phyloP scores from a whole-genome alignment of 306 rosid genomes.

The Oemleria cerasiformis region DNA sequence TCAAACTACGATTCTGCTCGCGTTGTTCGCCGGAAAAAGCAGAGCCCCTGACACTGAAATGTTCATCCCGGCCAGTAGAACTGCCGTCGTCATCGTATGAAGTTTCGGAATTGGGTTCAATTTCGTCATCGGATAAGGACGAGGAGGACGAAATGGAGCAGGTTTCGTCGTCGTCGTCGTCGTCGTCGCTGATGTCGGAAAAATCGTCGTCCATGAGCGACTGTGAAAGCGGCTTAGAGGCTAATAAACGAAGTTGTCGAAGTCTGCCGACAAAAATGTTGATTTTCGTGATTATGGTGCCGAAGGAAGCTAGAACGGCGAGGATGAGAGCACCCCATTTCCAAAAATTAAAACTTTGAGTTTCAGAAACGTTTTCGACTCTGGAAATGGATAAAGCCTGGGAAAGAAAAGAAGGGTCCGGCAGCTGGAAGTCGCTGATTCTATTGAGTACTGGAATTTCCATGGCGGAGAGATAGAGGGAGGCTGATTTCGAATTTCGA shows the following conservation, averaged over 20 bases:
- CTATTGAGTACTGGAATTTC: constrained; percentile 51
- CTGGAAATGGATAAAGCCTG: constrained; percentile 34
- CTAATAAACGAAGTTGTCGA: constrained; percentile 18
- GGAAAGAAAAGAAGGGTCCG: constrained; percentile 30
- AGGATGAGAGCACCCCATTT: constrained; percentile 62
- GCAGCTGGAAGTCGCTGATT: constrained; percentile 40
- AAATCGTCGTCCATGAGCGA: constrained; percentile 23
- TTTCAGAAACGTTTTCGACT: constrained; percentile 22
- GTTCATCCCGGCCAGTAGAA: constrained; percentile 18
- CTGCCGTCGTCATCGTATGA: constrained; percentile 19
- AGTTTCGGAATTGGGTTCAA: background rate
- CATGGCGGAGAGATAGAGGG: constrained; percentile 20
- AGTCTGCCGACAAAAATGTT: constrained; percentile 35
- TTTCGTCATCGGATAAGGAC: constrained; percentile 22
- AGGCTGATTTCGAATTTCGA: no score
- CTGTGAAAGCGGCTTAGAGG: constrained; percentile 27
- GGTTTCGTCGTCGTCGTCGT: constrained; percentile 23
- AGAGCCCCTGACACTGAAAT: constrained; percentile 42
- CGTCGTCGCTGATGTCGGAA: constrained; percentile 35
- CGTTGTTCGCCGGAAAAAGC: constrained; percentile 23
- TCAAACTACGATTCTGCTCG: constrained; percentile 7
- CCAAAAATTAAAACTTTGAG: constrained; percentile 40
- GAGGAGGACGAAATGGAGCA: constrained; percentile 24
- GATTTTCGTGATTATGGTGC: constrained; percentile 47
- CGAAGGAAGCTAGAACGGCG: constrained; percentile 54